These are phyloP conservation scores for Inga oerstediana DNA, from an alignment of 306 rosid species.

Conservation along the genomic window DNA sequence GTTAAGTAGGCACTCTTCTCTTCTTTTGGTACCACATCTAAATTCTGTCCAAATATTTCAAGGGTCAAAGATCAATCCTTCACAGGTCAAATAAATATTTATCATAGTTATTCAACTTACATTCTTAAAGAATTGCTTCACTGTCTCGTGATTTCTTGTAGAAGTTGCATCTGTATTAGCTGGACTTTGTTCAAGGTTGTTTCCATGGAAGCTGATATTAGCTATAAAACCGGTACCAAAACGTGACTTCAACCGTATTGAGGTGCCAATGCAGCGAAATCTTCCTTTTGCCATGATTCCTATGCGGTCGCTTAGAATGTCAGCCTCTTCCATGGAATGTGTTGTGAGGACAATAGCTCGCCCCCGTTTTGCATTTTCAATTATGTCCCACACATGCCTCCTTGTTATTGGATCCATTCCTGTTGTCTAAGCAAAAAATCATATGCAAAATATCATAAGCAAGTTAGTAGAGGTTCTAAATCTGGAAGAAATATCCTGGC, in stretches of 20 bases:
- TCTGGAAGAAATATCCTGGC: constrained; percentile 16
- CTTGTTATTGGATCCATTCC: constrained; percentile 98
- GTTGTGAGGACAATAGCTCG: constrained; percentile 86
- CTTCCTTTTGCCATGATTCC: constrained; percentile 96
- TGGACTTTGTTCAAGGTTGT: constrained; percentile 46
- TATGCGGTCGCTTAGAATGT: constrained; percentile 81
- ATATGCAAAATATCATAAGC: constrained; percentile 30
- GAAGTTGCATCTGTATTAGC: constrained; percentile 44
- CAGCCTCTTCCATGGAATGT: constrained; percentile 99
- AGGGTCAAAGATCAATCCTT: constrained; percentile 38
- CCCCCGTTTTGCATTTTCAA: constrained; percentile 80
- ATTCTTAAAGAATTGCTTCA: constrained; percentile 73
- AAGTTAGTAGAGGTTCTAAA: constrained; percentile 18
- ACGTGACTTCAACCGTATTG: constrained; percentile 77
- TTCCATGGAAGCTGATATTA: constrained; percentile 59
- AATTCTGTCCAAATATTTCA: constrained; percentile 48
- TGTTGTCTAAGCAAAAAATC: constrained; percentile 61
- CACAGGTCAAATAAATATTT: background rate
- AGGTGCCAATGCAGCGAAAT: constrained; percentile 89
- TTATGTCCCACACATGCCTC: constrained; percentile 92
- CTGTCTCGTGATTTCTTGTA: constrained; percentile 49
- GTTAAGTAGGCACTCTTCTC: constrained; percentile 64
- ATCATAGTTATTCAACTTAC: constrained; percentile 50
- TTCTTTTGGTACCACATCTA: constrained; percentile 78
- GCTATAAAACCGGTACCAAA: constrained; percentile 84